Base-by-base conservation (phyloP, 2,329 filamentous ascomycete genomes). In the Nannizziopsis arthrosporioides region DNA sequence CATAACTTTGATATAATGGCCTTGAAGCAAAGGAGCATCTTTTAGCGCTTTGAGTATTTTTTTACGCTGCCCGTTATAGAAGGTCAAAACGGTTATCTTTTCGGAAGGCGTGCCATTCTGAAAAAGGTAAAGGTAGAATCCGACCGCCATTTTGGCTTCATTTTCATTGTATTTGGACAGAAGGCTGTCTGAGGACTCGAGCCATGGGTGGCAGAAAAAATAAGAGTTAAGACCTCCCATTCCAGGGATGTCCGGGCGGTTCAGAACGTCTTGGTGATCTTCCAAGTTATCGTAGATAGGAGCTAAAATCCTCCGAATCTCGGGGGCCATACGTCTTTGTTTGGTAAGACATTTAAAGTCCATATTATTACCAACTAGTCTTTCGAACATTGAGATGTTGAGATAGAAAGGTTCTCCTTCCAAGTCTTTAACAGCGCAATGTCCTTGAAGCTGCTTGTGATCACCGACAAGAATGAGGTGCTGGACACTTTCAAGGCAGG, bases 21-120 rank as follows among this genome's bases (percentile, higher is more conserved):
- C 55, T 48, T 69, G 64, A 39, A 80, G 66, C 44, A 72, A 68
- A 1, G 60, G 59, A 50, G 72, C 64, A 6, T 57, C 58, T 52
- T 60, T 68, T 40, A 75, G 53, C 4, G 67, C 53, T 11, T 68
- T 70, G 0, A 80, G 57, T 2, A 94, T 72, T 2, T 73, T 66
- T 54, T 82, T 83, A 39, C 82, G 74, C 59, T 95, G 89, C 0
- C 85, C 88, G 38, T 85, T 86, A 69, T 94, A 95, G 59, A 92
- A 94, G 0, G 87, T 90, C 43, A 95, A 65, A 2, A 94, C 70
- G 0, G 87, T 94, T 48, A 94, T 88, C 5, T 81, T 71, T 0
- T 67, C 61, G 0, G 75, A 61, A 0, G 67, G 56, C 1, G 82
- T 67, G 0, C 81, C 81, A 53, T 89, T 90, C 50, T 78, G 67